Base-by-base conservation (phyloP, 805 yeast species). In the Teunomyces tritomae region DNA sequence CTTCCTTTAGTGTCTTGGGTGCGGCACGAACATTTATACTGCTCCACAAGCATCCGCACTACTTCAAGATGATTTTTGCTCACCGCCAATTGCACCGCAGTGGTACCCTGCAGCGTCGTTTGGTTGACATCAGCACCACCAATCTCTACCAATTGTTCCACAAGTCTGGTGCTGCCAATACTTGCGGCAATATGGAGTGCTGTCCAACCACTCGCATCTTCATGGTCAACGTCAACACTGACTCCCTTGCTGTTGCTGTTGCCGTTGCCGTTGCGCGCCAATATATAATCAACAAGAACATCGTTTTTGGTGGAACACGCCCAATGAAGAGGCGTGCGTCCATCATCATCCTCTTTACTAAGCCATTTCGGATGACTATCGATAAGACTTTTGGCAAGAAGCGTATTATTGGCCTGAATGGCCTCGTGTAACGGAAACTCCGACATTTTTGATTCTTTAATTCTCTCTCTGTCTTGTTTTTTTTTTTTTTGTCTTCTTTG, bases 261-360 rank as follows among this genome's bases (percentile, higher is more conserved):
- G 24, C 24, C 24, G 5, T 20, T 4, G 5, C 24, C 24, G 24
- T 20, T 6, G 24, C 24, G 24, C 24, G 24, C 48, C 45, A 46
- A 62, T 51, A 71, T 32, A 71, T 75, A 47, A 65, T 68, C 47
- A 73, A 80, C 81, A 14, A 85, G 71, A 26, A 79, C 82, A 5
- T 67, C 57, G 48, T 83, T 75, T 43, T 80, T 78, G 55, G 75
- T 75, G 1, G 96, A 80, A 26, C 84, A 80, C 1, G 97, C 96
- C 97, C 97, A 91, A 63, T 89, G 95, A 42, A 90, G 68, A 2
- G 96, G 86, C 2, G 87, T 82, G 53, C 97, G 76, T 1, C 83
- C 84, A 58, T 90, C 97, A 2, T 74, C 77, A 63, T 91, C 97
- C 50, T 64, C 72, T 11, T 57, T 44, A 2, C 76, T 55, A 0